Evolutionary conservation across 768 basidiomycete genomes (phyloP).

Genomic region (Leccinum longicurvipes): DNA sequence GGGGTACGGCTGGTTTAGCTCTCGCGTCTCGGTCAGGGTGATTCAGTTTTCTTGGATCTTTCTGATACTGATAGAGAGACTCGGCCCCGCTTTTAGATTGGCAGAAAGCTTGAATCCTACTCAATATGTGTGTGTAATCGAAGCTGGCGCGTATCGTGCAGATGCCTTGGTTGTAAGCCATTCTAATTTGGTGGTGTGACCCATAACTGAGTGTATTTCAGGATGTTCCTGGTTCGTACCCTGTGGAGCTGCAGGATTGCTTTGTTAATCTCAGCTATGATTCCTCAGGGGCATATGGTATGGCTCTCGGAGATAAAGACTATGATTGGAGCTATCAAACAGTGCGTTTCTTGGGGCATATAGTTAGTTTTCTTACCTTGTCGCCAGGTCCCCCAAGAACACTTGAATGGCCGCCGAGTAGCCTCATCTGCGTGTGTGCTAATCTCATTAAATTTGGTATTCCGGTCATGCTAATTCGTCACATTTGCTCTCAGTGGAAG

Average conservation of each 20-base stretch:
- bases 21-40: slow-evolving; percentile 11
- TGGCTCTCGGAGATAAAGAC: background rate
- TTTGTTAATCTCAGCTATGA: background rate
- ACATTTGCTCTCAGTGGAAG: slow-evolving; percentile 8
- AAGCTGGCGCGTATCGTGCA: slow-evolving; percentile 12
- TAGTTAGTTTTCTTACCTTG: background rate
- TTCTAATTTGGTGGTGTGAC: background rate
- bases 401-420: slow-evolving; percentile 1
- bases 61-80: background rate
- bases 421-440: slow-evolving; percentile 4
- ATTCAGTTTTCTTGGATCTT: background rate
- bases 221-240: slow-evolving; percentile 18
- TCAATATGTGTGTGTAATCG: slow-evolving; percentile 19
- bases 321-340: slow-evolving; percentile 19
- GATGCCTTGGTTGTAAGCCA: slow-evolving; percentile 12
- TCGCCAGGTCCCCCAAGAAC: slow-evolving; percentile 13
- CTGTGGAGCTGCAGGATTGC: background rate
- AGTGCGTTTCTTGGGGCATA: background rate
- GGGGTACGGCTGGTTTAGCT: slow-evolving; percentile 17
- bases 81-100: slow-evolving; percentile 2
- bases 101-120: slow-evolving; percentile 10
- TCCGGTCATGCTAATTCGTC: background rate
- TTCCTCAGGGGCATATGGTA: slow-evolving; percentile 5
- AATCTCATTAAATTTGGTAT: background rate
- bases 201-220: background rate